Base-by-base conservation (phyloP, 345 rosid species). In the Salix udensis region DNA sequence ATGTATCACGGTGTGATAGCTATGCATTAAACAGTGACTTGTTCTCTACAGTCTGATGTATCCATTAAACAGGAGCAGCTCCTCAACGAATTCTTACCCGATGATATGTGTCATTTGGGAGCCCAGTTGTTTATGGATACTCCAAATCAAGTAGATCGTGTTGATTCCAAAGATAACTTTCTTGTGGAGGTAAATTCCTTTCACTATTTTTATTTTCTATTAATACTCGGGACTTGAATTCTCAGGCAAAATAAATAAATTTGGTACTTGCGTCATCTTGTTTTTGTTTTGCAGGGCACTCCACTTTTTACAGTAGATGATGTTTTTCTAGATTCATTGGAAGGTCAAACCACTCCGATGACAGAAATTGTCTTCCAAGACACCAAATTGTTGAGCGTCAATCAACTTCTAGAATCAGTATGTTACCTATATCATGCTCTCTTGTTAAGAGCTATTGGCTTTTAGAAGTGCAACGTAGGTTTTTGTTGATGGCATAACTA, bases 371-470 rank as follows among this genome's bases (percentile, higher is more conserved):
- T 83, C 68, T 1, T 81, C 67, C 90, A 79, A 24, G 37, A 65
- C 50, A 78, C 89, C 68, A 74, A 83, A 16, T 89, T 89, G 68
- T 75, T 92, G 83, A 87, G 89, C 58, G 91, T 90, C 62, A 87
- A 88, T 85, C 97, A 92, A 82, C 89, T 94, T 70, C 84, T 96
- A 67, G 97, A 91, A 92, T 89, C 97, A 24, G 99, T 89, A 88
- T 67, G 88, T 76, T 46, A 48, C 66, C 76, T 61, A 30, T 66
- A 39, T 70, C 7, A 2, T 19, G 30, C 61, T 31, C 61, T 72
- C n/a, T 16, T 55, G n/a, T 15, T 68, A 18, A 46, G 26, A 53
- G 53, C 44, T n/a, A 11, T 11, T 68, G 30, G 12, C 34, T 24
- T 44, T n/a, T 23, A 11, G 26, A 10, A 55, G 46, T n/a, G n/a